Conservation (phyloP, 179 eudicot species). For the Camellia oleifera region DNA sequence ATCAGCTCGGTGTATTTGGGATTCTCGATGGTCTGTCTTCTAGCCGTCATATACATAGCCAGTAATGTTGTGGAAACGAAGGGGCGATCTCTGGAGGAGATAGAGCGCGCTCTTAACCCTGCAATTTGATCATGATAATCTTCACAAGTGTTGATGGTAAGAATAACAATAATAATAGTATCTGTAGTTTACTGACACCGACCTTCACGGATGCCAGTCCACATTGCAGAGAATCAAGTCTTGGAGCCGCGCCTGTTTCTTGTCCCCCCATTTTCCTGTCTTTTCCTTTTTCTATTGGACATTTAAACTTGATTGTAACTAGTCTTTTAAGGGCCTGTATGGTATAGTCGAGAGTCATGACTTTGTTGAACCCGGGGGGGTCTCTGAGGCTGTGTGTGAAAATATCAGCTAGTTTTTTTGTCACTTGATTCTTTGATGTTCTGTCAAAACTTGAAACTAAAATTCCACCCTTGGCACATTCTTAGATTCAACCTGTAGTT, state of each 20-base stretch:
- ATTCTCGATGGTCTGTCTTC: conserved; percentile 64
- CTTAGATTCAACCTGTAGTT: neutral
- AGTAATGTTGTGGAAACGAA: conserved; percentile 93
- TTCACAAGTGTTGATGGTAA: neutral
- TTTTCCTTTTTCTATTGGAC: neutral
- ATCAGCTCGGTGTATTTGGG: conserved; percentile 89
- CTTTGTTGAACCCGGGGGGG: conserved; percentile 4
- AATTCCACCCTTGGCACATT: neutral
- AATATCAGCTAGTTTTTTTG: neutral
- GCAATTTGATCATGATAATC: conserved; percentile 33
- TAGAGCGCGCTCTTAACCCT: conserved; percentile 71
- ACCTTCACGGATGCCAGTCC: neutral
- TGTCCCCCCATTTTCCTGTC: neutral
- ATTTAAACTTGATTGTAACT: neutral
- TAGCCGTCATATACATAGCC: conserved; percentile 73
- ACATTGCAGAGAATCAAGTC: neutral
- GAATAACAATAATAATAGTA: conserved; percentile 1
- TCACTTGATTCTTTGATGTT: neutral
- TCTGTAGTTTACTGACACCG: conserved; percentile 6
- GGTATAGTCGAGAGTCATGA: neutral
- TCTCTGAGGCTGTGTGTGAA: neutral
- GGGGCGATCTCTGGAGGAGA: conserved; percentile 92
- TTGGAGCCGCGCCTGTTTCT: conserved; percentile 5
- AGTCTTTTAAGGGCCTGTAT: neutral
- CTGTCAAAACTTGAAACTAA: neutral